These are phyloP conservation scores for Scleroderma bovista DNA, from an alignment of 768 basidiomycete species.

Conservation along the genomic window DNA sequence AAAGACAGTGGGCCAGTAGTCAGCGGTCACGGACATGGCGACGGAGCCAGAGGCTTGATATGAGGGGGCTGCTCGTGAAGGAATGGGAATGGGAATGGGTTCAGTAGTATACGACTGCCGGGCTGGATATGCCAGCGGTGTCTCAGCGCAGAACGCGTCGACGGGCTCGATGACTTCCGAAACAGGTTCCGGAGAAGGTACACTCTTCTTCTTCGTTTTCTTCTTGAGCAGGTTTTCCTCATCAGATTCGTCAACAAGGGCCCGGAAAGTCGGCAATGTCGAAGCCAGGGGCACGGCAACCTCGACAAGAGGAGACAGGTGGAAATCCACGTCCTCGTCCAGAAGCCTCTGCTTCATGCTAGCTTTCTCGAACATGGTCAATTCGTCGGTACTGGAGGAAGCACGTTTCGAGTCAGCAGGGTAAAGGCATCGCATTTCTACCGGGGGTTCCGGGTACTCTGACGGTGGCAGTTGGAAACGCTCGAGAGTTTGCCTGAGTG, in stretches of 20 bases:
- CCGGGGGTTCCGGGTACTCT: constrained; percentile 8
- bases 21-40: constrained; percentile 23
- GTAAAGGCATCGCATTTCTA: constrained; percentile 21
- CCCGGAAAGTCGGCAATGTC: constrained; percentile 23
- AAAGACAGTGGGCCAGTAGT: constrained; percentile 18
- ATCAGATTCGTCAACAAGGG: constrained; percentile 26
- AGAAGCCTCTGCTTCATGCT: constrained; percentile 17
- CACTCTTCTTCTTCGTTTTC: constrained; percentile 8
- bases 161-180: constrained; percentile 20
- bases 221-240: constrained; percentile 20
- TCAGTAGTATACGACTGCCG: constrained; percentile 2
- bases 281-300: constrained; percentile 21
- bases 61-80: constrained; percentile 22
- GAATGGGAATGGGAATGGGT: constrained; percentile 20
- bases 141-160: constrained; percentile 12
- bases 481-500: constrained; percentile 23
- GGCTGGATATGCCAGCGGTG: constrained; percentile 15
- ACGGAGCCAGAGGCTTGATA: constrained; percentile 20
- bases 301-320: constrained; percentile 28
- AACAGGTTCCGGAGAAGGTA: constrained; percentile 18
- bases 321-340: constrained; percentile 21
- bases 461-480: constrained; percentile 16
- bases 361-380: constrained; percentile 8
- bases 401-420: constrained; percentile 18
- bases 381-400: constrained; percentile 12